A percentile compares a stretch with the other conserved stretches of the same genome.
Evolutionary conservation across 208 protist genomes (phyloP).

Genomic region (Phytomonas serpens): DNA sequence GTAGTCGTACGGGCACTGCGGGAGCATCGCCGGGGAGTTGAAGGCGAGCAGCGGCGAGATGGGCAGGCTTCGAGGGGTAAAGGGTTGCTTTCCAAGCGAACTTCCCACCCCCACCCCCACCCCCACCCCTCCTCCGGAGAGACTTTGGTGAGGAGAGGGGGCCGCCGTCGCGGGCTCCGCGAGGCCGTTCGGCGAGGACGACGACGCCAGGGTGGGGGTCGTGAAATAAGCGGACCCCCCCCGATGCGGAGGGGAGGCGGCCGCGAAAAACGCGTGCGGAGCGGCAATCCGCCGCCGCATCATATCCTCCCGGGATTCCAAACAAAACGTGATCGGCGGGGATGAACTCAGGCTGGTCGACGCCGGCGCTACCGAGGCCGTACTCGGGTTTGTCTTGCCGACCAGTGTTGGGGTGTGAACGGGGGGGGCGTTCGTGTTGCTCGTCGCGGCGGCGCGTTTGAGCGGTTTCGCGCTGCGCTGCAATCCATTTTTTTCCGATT

Average conservation of each 20-base stretch:
- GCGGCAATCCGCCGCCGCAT: conserved; percentile 62
- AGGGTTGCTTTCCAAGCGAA: neutral
- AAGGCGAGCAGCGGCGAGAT: conserved; percentile 39
- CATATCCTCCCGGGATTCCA: conserved; percentile 83
- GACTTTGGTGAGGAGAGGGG: conserved; percentile 14
- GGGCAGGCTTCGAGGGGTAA: conserved; percentile 21
- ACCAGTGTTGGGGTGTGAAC: neutral
- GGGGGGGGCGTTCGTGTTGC: neutral
- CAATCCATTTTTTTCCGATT: neutral
- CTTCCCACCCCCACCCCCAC: no score
- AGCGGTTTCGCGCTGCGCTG: neutral
- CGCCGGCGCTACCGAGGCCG: neutral
- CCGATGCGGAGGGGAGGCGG: conserved; percentile 20
- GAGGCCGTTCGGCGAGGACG: conserved; percentile 1
- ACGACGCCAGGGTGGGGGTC: conserved; percentile 17
- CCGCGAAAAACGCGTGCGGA: conserved; percentile 41
- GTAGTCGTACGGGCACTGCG: conserved; percentile 81
- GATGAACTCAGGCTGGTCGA: conserved; percentile 14
- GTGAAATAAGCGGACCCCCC: conserved; percentile 17
- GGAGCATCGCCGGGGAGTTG: conserved; percentile 15
- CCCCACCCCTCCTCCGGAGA: no score
- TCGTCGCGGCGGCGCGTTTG: neutral
- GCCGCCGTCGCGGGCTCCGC: neutral
- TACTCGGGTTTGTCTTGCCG: conserved; percentile 12
- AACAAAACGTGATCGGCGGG: conserved; percentile 31